phyloP scores from a whole-genome alignment of 176 grass and related monocot species.

The bread wheat (Triticum aestivum) region DNA sequence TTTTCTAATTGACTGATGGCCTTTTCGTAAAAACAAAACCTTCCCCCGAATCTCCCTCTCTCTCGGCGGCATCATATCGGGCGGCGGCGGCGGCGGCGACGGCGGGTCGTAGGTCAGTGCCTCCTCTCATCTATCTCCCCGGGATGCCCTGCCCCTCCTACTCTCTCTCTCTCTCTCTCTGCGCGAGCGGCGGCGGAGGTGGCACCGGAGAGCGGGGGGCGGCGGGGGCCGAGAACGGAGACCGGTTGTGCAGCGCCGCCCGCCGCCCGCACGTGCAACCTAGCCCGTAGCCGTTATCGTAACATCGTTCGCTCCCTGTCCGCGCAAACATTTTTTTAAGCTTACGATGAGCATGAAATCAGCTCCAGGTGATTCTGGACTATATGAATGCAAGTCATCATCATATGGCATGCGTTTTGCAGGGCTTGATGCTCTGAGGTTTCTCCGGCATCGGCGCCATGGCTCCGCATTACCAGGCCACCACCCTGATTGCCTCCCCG shows the following conservation, averaged over 20 bases:
- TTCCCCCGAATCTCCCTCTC: too few relatives aligned
- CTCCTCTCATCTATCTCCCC: too few relatives aligned
- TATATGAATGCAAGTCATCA: not conserved
- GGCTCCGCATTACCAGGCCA: slow-evolving; percentile 55
- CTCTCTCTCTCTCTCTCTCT: too few relatives aligned
- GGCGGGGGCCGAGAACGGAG: not conserved
- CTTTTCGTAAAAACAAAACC: too few relatives aligned
- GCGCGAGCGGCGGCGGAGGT: too few relatives aligned
- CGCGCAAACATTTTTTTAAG: not conserved
- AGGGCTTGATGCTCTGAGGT: not conserved
- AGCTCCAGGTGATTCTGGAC: not conserved
- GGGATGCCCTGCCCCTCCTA: too few relatives aligned
- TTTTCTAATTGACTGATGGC: too few relatives aligned
- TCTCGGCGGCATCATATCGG: too few relatives aligned
- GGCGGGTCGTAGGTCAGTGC: too few relatives aligned
- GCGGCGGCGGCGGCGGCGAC: too few relatives aligned
- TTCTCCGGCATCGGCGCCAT: slow-evolving; percentile 4
- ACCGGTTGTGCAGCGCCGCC: not conserved
- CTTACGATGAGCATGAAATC: not conserved
- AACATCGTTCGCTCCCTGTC: not conserved
- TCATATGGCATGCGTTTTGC: not conserved
- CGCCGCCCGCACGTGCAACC: not conserved
- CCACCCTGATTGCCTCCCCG: slow-evolving; percentile 64
- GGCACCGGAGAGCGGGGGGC: not conserved
- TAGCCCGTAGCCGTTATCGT: too few relatives aligned